Evolutionary conservation across 2,329 filamentous ascomycete genomes (phyloP).

Genomic region (Fusarium zealandicum): DNA sequence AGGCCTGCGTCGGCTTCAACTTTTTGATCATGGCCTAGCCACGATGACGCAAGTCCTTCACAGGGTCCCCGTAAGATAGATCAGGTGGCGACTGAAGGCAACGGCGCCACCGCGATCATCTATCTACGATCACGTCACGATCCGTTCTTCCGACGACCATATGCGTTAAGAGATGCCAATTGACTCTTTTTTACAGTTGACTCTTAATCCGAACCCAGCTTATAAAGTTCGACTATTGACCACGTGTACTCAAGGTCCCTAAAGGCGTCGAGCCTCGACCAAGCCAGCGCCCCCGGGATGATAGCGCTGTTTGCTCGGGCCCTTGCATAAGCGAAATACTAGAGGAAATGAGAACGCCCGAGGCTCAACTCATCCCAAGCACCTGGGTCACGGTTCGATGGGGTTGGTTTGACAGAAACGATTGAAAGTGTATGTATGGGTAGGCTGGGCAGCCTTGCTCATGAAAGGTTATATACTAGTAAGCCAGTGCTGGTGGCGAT

Average conservation of each 20-base stretch:
- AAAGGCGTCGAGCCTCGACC: slow-evolving; percentile 4
- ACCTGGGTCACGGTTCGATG: background rate
- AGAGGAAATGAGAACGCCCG: background rate
- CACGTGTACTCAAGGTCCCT: slow-evolving; percentile 2
- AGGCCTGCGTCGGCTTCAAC: background rate
- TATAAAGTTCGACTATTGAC: slow-evolving; percentile 1
- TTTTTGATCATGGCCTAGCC: background rate
- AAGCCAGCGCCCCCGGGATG: background rate
- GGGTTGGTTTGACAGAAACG: background rate
- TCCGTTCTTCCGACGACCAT: background rate
- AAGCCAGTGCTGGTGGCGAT: too few relatives aligned
- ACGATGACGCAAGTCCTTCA: too few relatives aligned
- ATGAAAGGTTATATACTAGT: too few relatives aligned
- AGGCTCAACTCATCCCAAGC: background rate
- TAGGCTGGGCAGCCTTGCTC: background rate
- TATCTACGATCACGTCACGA: too few relatives aligned
- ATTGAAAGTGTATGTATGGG: slow-evolving; percentile 8
- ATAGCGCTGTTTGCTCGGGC: background rate
- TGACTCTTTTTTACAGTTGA: too few relatives aligned
- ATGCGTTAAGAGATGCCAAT: too few relatives aligned
- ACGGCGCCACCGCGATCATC: too few relatives aligned
- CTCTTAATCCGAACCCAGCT: background rate
- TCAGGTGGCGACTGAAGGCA: too few relatives aligned
- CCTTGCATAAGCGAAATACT: background rate
- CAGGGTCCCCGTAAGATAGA: too few relatives aligned